These are phyloP conservation scores for Xylariomycetidae sp. DNA, from an alignment of 2,329 filamentous ascomycete genomes.

Conservation along the genomic window DNA sequence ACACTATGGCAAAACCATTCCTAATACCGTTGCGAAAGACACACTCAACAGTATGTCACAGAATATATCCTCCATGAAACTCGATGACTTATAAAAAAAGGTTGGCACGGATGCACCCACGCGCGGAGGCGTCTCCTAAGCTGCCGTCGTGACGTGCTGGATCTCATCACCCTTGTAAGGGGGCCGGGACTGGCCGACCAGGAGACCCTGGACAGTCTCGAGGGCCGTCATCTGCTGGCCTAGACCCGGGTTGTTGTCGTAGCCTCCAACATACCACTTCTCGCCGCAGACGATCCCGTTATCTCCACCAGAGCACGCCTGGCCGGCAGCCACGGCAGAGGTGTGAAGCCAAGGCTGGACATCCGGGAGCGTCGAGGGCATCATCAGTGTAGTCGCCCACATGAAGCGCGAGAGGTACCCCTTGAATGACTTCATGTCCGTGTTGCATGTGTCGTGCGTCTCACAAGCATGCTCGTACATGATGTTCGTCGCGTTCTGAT, in stretches of 20 bases:
- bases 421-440: slow-evolving; percentile 65
- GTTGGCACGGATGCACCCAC: no score
- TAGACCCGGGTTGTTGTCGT: slow-evolving; percentile 50
- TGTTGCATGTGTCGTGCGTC: slow-evolving; percentile 48
- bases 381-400: slow-evolving; percentile 52
- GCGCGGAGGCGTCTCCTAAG: no score
- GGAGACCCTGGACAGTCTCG: slow-evolving; percentile 57
- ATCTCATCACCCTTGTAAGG: slow-evolving; percentile 47
- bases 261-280: slow-evolving; percentile 56
- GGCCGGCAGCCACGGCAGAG: slow-evolving; percentile 51
- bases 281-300: slow-evolving; percentile 53
- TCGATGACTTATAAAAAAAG: no score
- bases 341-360: slow-evolving; percentile 45
- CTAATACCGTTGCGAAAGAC: no score
- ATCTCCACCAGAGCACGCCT: slow-evolving; percentile 51
- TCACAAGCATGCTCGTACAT: slow-evolving; percentile 68
- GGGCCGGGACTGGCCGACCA: slow-evolving; percentile 37
- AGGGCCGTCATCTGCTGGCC: slow-evolving; percentile 63
- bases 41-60: no score
- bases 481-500: slow-evolving; percentile 49
- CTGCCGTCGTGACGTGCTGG: slow-evolving; percentile 39
- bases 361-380: slow-evolving; percentile 46
- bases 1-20: no score
- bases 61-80: no score
- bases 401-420: slow-evolving; percentile 62